Conservation (phyloP, 306 rosid species). For the Begonia fuchsioides region DNA sequence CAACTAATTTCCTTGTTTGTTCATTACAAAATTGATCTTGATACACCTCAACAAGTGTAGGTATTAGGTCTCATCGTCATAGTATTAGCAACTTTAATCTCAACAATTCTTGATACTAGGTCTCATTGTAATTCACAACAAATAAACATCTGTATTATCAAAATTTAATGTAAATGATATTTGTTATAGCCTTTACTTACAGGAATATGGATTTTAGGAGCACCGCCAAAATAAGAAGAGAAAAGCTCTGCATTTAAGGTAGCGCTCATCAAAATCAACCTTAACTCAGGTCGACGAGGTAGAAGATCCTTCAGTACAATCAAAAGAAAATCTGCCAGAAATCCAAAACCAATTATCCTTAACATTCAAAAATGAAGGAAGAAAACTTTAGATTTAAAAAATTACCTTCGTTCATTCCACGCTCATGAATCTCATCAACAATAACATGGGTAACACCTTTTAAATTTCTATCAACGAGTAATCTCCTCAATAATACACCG, state of each 20-base stretch:
- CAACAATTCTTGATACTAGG: no score
- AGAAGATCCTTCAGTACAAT: slow-evolving; percentile 43
- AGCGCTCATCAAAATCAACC: slow-evolving; percentile 37
- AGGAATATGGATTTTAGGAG: slow-evolving; percentile 34
- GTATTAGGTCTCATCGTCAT: no score
- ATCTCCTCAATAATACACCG: slow-evolving; percentile 80
- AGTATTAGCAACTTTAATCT: no score
- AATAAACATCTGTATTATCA: no score
- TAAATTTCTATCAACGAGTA: slow-evolving; percentile 74
- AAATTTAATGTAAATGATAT: no score
- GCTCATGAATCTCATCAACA: slow-evolving; percentile 98
- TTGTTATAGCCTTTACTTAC: slow-evolving; percentile 11
- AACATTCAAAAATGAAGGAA: slow-evolving; percentile 8
- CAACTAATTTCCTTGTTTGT: no score
- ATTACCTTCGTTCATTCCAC: slow-evolving; percentile 97
- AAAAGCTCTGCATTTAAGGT: slow-evolving; percentile 34
- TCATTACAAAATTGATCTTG: no score
- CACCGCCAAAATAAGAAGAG: slow-evolving; percentile 35
- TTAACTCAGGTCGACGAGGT: slow-evolving; percentile 30
- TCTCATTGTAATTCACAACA: no score
- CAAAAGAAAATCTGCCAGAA: slow-evolving; percentile 30
- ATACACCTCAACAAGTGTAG: no score
- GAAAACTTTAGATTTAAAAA: not conserved
- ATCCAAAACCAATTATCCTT: not conserved
- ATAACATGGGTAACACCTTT: slow-evolving; percentile 79